Conservation (phyloP, 352 stramenopile species). For the Pythium diclinum region DNA sequence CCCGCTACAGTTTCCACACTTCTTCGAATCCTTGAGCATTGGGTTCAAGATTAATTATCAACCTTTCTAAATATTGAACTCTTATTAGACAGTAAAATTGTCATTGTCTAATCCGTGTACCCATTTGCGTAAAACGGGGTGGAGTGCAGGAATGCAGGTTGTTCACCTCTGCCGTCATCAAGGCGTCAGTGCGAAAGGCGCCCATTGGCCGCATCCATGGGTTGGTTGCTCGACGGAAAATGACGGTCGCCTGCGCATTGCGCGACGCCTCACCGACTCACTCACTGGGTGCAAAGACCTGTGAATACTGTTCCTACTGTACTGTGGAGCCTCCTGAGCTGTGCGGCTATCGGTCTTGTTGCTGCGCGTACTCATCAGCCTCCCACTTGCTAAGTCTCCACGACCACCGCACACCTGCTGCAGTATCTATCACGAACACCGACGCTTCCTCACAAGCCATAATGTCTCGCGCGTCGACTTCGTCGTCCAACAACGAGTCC, state of each 20-base stretch:
- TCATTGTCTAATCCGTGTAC: neutral
- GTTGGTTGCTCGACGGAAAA: neutral
- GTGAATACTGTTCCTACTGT: too few relatives aligned
- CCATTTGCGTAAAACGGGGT: neutral
- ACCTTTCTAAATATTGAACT: neutral
- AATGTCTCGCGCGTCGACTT: conserved; percentile 18
- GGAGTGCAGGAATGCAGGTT: neutral
- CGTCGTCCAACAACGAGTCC: conserved; percentile 15
- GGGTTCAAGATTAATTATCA: conserved; percentile 8
- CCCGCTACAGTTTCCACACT: too few relatives aligned
- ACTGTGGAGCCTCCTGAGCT: neutral
- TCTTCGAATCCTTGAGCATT: neutral
- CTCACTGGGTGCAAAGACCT: too few relatives aligned
- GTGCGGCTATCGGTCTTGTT: neutral
- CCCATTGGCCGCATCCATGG: neutral
- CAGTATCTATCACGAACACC: too few relatives aligned
- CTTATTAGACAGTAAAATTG: too few relatives aligned
- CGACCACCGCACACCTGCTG: neutral
- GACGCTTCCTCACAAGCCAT: neutral
- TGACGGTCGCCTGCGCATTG: neutral
- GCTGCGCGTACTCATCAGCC: neutral
- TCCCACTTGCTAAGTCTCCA: neutral
- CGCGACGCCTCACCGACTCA: neutral
- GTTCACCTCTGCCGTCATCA: neutral
- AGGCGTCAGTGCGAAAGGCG: neutral